Evolutionary conservation across 208 protist genomes (phyloP).

Genomic region (Leishmania guyanensis): DNA sequence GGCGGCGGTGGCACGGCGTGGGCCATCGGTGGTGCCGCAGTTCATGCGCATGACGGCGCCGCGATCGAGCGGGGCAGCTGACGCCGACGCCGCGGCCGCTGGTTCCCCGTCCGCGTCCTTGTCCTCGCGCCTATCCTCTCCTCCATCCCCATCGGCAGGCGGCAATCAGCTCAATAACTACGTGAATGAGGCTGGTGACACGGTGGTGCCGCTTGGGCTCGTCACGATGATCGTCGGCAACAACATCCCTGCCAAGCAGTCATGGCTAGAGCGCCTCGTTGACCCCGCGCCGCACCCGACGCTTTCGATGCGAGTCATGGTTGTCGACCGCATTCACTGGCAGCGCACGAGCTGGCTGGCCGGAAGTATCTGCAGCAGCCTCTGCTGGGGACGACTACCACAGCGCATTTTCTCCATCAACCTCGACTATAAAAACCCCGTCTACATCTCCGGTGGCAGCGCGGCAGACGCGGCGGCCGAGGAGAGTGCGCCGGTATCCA

Average conservation of each 20-base stretch:
- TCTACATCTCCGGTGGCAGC: conserved; percentile 50
- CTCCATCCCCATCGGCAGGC: conserved; percentile 10
- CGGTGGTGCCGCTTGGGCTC: conserved; percentile 65
- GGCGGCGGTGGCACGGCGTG: conserved; percentile 19
- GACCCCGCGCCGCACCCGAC: conserved; percentile 81
- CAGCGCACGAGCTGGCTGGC: conserved; percentile 83
- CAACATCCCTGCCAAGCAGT: conserved; percentile 64
- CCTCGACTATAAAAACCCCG: conserved; percentile 65
- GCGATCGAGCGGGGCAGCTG: conserved; percentile 9
- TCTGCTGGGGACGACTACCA: conserved; percentile 78
- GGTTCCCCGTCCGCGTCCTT: background rate
- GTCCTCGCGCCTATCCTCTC: conserved; percentile 4
- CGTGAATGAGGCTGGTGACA: conserved; percentile 42
- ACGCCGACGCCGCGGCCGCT: background rate
- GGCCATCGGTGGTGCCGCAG: conserved; percentile 27
- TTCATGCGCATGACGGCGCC: conserved; percentile 40
- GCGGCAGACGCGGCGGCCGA: background rate
- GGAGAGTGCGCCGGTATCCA: background rate
- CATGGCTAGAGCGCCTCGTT: conserved; percentile 47
- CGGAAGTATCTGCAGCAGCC: conserved; percentile 66
- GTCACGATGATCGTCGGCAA: conserved; percentile 78
- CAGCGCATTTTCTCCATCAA: conserved; percentile 81
- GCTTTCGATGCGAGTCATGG: conserved; percentile 69
- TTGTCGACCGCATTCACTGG: conserved; percentile 86
- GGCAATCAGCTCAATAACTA: conserved; percentile 52